Percentiles rank a stretch among this genome's conserved stretches.
phyloP scores from a whole-genome alignment of 306 rosid genomes.

The Cucumis sativus region DNA sequence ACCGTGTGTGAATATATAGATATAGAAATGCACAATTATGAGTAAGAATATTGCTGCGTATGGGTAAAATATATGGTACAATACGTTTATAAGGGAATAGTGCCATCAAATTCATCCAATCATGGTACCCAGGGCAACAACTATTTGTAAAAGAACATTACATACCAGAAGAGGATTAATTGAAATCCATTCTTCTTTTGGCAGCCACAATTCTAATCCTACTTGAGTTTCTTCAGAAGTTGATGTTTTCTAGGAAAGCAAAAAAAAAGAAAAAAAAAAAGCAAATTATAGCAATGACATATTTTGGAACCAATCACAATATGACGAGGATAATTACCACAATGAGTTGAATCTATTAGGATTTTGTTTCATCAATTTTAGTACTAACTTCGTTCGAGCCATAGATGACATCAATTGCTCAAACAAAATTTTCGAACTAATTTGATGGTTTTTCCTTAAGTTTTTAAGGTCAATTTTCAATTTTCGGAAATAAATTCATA shows the following conservation, averaged over 20 bases:
- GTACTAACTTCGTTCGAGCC: too few relatives aligned
- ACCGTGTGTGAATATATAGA: neutral
- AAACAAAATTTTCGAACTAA: too few relatives aligned
- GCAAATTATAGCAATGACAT: neutral
- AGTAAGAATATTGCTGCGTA: neutral
- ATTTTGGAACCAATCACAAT: neutral
- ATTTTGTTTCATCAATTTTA: too few relatives aligned
- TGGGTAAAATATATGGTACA: neutral
- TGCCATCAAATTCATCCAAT: neutral
- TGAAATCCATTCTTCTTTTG: slow-evolving; percentile 84
- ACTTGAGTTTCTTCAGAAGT: slow-evolving; percentile 81
- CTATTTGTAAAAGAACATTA: neutral
- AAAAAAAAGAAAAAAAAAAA: slow-evolving; percentile 8
- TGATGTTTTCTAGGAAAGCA: slow-evolving; percentile 48
- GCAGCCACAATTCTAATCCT: slow-evolving; percentile 77
- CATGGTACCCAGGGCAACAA: neutral
- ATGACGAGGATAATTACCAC: neutral
- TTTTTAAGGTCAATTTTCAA: too few relatives aligned
- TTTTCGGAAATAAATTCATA: too few relatives aligned
- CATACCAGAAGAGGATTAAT: slow-evolving; percentile 91
- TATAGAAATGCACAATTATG: neutral
- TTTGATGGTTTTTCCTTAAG: too few relatives aligned
- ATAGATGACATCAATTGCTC: too few relatives aligned
- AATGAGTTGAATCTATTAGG: neutral
- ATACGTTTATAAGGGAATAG: neutral